A percentile compares a stretch with the other conserved stretches of the same genome.
These are phyloP conservation scores for Dimargaris xerosporica DNA, from an alignment of 192 early-diverging fungal genomes.

Conservation along the genomic window DNA sequence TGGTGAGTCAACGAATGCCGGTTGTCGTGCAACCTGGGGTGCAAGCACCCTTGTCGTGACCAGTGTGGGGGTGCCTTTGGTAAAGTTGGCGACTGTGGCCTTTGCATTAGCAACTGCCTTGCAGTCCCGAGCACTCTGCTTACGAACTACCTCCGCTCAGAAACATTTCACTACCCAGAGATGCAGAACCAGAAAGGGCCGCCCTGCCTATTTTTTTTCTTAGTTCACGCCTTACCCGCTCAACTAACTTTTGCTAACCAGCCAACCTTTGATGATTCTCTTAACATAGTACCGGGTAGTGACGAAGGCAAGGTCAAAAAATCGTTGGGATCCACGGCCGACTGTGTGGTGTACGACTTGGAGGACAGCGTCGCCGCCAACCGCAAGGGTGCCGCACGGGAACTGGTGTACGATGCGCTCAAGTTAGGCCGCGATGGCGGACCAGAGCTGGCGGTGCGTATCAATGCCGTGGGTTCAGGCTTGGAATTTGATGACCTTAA, in stretches of 20 bases:
- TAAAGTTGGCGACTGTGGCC: not conserved
- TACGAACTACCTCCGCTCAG: not conserved
- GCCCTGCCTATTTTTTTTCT: not conserved
- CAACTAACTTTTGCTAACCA: not conserved
- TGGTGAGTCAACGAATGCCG: too few species aligned
- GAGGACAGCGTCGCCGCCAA: constrained; percentile 80
- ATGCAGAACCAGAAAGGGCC: too few species aligned
- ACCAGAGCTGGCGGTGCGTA: constrained; percentile 74
- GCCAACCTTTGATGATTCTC: not conserved
- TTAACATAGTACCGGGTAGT: constrained; percentile 52
- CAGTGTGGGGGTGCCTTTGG: not conserved
- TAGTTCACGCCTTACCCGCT: not conserved
- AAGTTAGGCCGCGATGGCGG: constrained; percentile 17
- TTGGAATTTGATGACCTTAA: constrained; percentile 64
- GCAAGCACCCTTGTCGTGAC: too few species aligned
- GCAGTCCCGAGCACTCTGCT: not conserved
- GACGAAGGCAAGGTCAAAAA: constrained; percentile 77
- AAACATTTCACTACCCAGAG: not conserved
- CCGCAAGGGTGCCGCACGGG: constrained; percentile 65
- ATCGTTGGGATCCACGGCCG: constrained; percentile 47
- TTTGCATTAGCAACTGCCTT: not conserved
- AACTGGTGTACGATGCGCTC: constrained; percentile 52
- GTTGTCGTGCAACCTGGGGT: too few species aligned
- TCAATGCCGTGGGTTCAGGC: constrained; percentile 70
- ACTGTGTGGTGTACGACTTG: constrained; percentile 82